These are phyloP conservation scores for Plasmodium inui DNA, from an alignment of 169 alveolate species.

Conservation along the genomic window DNA sequence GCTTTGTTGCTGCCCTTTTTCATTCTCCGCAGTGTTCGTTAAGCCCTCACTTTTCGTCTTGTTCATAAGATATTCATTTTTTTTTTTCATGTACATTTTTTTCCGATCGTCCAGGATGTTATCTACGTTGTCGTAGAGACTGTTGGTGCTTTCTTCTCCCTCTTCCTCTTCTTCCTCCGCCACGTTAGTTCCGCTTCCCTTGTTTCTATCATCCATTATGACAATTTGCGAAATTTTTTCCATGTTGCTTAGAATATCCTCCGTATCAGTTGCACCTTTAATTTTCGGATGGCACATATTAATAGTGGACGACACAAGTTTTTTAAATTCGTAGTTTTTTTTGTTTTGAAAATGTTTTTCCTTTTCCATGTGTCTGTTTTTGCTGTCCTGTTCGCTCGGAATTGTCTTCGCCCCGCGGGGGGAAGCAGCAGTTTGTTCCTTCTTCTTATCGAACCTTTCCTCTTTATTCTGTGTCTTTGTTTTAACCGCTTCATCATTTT, in stretches of 20 bases:
- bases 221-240: conserved; percentile 54
- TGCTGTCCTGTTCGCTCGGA: background rate
- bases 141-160: conserved; percentile 20
- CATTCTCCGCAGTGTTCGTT: background rate
- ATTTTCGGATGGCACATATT: conserved; percentile 60
- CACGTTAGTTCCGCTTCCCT: background rate
- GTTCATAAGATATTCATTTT: conserved; percentile 4
- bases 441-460: background rate
- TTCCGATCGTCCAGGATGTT: conserved; percentile 56
- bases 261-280: conserved; percentile 19
- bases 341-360: background rate
- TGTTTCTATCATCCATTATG: conserved; percentile 11
- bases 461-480: background rate
- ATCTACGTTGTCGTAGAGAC: conserved; percentile 62
- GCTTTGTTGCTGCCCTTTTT: background rate
- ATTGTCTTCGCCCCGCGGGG: background rate
- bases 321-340: conserved; percentile 40
- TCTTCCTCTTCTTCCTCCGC: conserved; percentile 2
- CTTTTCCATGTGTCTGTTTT: background rate
- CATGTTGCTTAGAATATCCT: conserved; percentile 59
- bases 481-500: background rate
- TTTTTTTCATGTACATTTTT: conserved; percentile 43
- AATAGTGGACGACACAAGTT: conserved; percentile 43
- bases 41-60: background rate
- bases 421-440: background rate